Evolutionary conservation across 495 filamentous ascomycete species (phyloP).

Genomic region (Neurospora sp.): DNA sequence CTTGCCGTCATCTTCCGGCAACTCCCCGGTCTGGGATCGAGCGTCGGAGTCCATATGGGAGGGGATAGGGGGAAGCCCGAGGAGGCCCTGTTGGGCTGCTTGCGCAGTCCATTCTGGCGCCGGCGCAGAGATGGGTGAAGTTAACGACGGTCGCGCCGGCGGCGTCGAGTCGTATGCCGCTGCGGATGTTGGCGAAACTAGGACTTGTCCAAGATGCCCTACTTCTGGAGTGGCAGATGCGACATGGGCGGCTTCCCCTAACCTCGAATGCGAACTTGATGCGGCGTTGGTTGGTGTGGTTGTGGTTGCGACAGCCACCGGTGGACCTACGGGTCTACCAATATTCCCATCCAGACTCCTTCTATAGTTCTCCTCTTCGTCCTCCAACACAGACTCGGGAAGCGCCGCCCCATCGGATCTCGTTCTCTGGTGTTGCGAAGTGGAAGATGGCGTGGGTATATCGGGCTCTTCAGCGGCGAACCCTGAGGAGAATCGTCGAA

Average conservation of each 20-base stretch:
- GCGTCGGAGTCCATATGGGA: slow-evolving; percentile 1
- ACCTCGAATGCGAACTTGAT: neutral
- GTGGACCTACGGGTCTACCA: neutral
- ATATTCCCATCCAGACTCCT: neutral
- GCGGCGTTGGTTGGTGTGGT: neutral
- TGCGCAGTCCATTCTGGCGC: neutral
- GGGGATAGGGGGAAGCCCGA: neutral
- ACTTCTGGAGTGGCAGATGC: neutral
- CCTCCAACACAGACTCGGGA: slow-evolving; percentile 12
- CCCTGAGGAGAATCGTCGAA: slow-evolving; percentile 52
- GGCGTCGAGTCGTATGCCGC: neutral
- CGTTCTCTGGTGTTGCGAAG: slow-evolving; percentile 9
- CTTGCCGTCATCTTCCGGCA: slow-evolving; percentile 96
- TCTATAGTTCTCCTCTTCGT: neutral
- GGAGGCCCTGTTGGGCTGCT: neutral
- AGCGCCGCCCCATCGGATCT: slow-evolving; percentile 3
- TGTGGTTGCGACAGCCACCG: neutral
- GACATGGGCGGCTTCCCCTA: neutral
- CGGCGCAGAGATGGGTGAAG: neutral
- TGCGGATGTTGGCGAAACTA: neutral
- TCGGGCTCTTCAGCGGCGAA: slow-evolving; percentile 22
- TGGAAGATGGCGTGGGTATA: neutral
- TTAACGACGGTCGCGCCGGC: neutral
- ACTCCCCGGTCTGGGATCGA: slow-evolving; percentile 11
- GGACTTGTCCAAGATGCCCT: neutral